phyloP scores from a whole-genome alignment of 2,329 filamentous ascomycete species.

The Periconia sp. region DNA sequence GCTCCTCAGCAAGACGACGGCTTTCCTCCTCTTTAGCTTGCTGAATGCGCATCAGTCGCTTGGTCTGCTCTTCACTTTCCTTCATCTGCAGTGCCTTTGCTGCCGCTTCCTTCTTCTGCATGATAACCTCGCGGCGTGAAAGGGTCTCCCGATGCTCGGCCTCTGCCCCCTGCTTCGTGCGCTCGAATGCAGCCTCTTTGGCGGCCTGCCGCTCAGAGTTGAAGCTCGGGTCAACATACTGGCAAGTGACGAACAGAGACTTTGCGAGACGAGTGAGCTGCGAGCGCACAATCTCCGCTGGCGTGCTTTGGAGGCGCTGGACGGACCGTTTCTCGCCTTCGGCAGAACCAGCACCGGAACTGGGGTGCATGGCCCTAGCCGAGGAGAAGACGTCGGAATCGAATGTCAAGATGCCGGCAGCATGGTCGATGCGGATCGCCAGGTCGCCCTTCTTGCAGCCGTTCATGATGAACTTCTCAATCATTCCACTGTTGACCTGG shows the following conservation, averaged over 20 bases:
- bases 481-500: constrained; percentile 86
- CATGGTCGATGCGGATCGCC: constrained; percentile 94
- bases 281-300: constrained; percentile 94
- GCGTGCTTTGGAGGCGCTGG: constrained; percentile 95
- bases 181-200: constrained; percentile 78
- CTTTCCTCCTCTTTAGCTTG: constrained; percentile 89
- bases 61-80: constrained; percentile 90
- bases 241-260: constrained; percentile 89
- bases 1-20: constrained; percentile 87
- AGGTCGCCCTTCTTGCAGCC: constrained; percentile 99
- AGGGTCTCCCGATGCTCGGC: constrained; percentile 88
- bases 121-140: constrained; percentile 85
- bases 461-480: constrained; percentile 99
- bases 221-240: constrained; percentile 92
- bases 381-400: constrained; percentile 99
- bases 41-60: constrained; percentile 85
- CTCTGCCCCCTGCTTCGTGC: constrained; percentile 86
- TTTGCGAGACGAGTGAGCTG: constrained; percentile 92
- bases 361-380: constrained; percentile 86
- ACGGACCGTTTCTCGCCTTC: constrained; percentile 84
- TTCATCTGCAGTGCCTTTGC: constrained; percentile 85
- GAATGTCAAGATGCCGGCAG: constrained; percentile 92
- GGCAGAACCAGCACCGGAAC: constrained; percentile 83
- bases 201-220: constrained; percentile 80
- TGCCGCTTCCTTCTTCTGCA: constrained; percentile 97